Base-by-base conservation (phyloP, 1,139 yeast genomes). In the Debaryomyces fabryi region DNA sequence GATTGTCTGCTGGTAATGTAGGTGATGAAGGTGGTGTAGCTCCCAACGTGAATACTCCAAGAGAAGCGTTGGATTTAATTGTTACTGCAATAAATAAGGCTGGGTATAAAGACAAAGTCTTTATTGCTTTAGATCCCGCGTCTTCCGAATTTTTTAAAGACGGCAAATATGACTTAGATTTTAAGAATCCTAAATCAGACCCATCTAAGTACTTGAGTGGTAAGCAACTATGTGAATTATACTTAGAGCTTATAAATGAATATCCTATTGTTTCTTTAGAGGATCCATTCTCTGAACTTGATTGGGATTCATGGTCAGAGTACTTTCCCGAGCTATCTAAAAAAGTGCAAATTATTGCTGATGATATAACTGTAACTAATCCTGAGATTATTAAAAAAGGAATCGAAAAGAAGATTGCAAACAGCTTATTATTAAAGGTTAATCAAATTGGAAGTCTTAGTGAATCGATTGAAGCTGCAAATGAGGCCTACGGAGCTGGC, bases 21-120 rank as follows among this genome's bases (percentile, higher is more conserved):
- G 98, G 98, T 84, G 98, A 92, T 77, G 97, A 92, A 82, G 97
- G 98, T 85, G 98, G 98, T 83, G 96, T 92, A 81, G 97, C 97
- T 65, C 98, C 98, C 74, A 88, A 89, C 76, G 85, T 92, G 64
- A 81, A 86, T 59, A 82, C 96, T 63, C 91, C 98, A 69, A 88
- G 83, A 74, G 97, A 92, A 82, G 97, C 97, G 62, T 81, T 92
- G 63, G 96, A 91, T 78, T 86, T 92, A 73, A 89, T 92, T 72
- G 81, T 83, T 63, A 85, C 76, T 58, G 89, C 97, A 68, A 91
- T 92, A 72, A 88, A 85, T 69, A 73, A 78, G 62, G 96, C 97
- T 60, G 98, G 98, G 68, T 90, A 91, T 86, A 85, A 84, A 58
- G 97, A 96, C 74, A 78, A 83, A 78, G 85, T 92, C 69, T 79